Conservation (phyloP, 805 yeast genomes). For the Zygotorulaspora chibaensis region DNA sequence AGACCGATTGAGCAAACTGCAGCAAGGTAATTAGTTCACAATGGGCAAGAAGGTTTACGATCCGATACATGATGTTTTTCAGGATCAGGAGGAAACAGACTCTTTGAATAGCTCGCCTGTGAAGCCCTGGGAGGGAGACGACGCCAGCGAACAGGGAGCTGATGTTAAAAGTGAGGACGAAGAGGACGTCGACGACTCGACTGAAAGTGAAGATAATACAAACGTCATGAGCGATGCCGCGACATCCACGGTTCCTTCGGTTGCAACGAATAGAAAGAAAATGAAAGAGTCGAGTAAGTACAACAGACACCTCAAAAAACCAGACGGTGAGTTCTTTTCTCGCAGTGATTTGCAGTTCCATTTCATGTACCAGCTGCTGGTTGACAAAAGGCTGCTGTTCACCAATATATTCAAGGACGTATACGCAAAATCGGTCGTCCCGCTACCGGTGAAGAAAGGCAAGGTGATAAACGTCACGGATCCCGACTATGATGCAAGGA, state of each 20-base stretch:
- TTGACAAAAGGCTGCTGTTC: constrained; percentile 61
- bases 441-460: constrained; percentile 33
- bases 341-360: constrained; percentile 83
- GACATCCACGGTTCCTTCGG: constrained; percentile 14
- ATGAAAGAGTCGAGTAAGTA: constrained; percentile 26
- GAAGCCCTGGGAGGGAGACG: neutral
- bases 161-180: constrained; percentile 9
- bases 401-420: constrained; percentile 53
- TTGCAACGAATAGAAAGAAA: constrained; percentile 16
- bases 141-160: constrained; percentile 2
- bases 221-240: constrained; percentile 6
- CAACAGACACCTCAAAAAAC: constrained; percentile 66
- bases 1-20: neutral
- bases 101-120: constrained; percentile 1
- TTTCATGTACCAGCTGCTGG: constrained; percentile 61
- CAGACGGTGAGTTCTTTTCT: constrained; percentile 91
- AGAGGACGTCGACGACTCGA: constrained; percentile 13
- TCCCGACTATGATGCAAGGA: constrained; percentile 37
- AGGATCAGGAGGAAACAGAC: constrained; percentile 16
- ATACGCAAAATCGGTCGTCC: constrained; percentile 33
- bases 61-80: constrained; percentile 36
- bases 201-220: constrained; percentile 21
- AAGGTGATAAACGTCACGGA: constrained; percentile 31
- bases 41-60: constrained; percentile 36
- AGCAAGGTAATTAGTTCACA: neutral